Evolutionary conservation across 257 asterid genomes (phyloP).

Genomic region (Haberlea rhodopensis): DNA sequence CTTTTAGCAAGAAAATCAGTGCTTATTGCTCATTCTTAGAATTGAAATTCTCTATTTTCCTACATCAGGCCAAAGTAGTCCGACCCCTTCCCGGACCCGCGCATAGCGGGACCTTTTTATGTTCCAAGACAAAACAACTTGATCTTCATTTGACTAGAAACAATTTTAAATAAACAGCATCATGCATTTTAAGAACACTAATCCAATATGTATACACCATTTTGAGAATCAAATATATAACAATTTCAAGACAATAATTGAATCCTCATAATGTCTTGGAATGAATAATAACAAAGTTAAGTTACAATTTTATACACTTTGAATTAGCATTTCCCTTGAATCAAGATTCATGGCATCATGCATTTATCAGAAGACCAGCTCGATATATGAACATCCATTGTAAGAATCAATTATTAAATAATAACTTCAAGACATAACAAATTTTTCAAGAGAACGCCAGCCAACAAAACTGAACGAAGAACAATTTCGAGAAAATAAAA

Average conservation of each 20-base stretch:
- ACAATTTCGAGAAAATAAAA: constrained; percentile 1
- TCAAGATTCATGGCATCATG: background rate
- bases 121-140: no score
- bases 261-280: background rate
- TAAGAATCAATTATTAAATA: no score
- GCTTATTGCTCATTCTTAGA: no score
- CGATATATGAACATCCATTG: background rate
- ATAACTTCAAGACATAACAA: background rate
- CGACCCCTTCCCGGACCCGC: no score
- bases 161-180: constrained; percentile 1
- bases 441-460: background rate
- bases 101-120: no score
- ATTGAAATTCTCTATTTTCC: no score
- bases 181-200: constrained; percentile 19
- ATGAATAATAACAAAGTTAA: no score
- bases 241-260: no score
- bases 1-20: no score
- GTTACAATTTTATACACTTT: background rate
- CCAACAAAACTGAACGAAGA: constrained; percentile 5
- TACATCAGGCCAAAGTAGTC: no score
- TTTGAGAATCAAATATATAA: no score
- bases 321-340: background rate
- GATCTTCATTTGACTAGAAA: no score
- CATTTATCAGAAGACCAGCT: background rate
- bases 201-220: background rate